Conservation (phyloP, 768 basidiomycete genomes). For the Phlebiopsis flavidoalba region DNA sequence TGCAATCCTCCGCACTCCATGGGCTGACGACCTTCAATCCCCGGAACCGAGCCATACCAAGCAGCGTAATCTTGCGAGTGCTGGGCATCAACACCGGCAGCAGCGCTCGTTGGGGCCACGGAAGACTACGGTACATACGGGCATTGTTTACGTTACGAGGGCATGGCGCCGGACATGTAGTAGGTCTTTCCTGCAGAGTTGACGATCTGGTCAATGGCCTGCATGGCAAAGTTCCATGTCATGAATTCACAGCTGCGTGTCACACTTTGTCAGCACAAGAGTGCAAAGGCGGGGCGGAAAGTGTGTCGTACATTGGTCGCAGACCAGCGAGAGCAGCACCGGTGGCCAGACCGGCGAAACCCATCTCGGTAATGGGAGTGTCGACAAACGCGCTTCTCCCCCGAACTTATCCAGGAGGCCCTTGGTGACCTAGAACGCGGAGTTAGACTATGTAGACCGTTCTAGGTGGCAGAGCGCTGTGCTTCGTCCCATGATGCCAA, state of each 20-base stretch:
- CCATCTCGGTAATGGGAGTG: constrained; percentile 97
- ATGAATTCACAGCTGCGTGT: constrained; percentile 90
- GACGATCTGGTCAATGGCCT: constrained; percentile 99
- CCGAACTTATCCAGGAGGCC: constrained; percentile 99
- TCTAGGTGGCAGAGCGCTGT: not conserved
- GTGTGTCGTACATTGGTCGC: constrained; percentile 74
- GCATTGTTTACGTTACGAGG: no score
- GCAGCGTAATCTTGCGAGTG: constrained; percentile 97
- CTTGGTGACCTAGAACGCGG: constrained; percentile 76
- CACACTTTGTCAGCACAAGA: not conserved
- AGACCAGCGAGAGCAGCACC: constrained; percentile 94
- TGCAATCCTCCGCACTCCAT: constrained; percentile 99
- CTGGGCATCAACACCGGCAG: constrained; percentile 93
- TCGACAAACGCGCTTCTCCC: constrained; percentile 97
- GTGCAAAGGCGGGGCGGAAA: not conserved
- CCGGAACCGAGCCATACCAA: constrained; percentile 91
- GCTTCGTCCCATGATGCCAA: no score
- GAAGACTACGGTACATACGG: constrained; percentile 98
- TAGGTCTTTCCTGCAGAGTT: constrained; percentile 99
- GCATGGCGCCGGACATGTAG: constrained; percentile 99
- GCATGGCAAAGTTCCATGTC: constrained; percentile 99
- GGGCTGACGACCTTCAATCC: constrained; percentile 97
- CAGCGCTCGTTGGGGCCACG: constrained; percentile 99
- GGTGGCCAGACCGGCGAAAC: constrained; percentile 94
- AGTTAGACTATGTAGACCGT: not conserved